Percentiles rank a stretch among this genome's conserved stretches.
Conservation (phyloP, 306 rosid species). For the Medicago arabica region DNA sequence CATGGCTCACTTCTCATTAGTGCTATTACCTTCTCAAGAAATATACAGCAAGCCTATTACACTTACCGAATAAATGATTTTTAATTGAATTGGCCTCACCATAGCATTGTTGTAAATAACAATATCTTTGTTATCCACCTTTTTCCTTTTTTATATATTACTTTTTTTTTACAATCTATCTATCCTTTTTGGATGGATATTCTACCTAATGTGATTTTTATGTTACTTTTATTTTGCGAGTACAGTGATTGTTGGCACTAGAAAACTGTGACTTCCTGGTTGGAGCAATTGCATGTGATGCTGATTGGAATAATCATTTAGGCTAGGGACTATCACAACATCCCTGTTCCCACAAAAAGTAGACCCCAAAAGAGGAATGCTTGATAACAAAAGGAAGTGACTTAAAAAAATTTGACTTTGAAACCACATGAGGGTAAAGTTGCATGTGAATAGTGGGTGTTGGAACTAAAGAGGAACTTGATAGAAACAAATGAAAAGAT, state of each 20-base stretch:
- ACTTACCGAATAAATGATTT: constrained; percentile 1
- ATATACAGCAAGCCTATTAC: not conserved
- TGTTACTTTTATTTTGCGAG: constrained; percentile 5
- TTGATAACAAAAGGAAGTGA: not conserved
- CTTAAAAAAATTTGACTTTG: not conserved
- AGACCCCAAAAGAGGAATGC: not conserved
- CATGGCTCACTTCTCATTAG: not conserved
- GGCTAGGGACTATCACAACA: not conserved
- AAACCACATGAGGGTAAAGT: constrained; percentile 13
- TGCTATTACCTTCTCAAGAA: not conserved
- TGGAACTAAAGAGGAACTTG: not conserved
- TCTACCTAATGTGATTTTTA: constrained; percentile 4
- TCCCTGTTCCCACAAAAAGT: not conserved
- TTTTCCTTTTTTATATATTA: not conserved
- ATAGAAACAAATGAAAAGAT: constrained; percentile 7
- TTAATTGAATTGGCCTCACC: constrained; percentile 16
- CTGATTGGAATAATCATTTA: not conserved
- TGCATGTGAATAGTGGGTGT: not conserved
- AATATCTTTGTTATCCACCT: constrained; percentile 15
- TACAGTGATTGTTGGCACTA: constrained; percentile 22
- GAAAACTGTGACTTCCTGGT: constrained; percentile 19
- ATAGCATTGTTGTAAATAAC: constrained; percentile 33
- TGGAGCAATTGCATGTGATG: not conserved
- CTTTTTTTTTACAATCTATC: not conserved
- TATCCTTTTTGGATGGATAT: constrained; percentile 14